phyloP scores from a whole-genome alignment of 495 filamentous ascomycete species.

The Monascus purpureus region DNA sequence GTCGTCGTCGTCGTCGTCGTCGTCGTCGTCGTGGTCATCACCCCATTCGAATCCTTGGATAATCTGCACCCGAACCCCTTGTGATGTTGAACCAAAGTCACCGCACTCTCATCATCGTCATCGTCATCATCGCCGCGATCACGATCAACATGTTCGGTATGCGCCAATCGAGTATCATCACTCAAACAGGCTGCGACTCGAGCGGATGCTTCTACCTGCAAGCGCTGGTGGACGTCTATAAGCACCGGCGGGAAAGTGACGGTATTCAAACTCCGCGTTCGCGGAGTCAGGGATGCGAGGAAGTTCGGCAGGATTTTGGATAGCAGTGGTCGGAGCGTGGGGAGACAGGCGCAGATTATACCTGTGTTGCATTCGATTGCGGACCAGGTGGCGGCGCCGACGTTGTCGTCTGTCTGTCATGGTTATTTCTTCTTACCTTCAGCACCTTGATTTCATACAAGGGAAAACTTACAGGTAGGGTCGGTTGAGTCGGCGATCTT shows the following conservation, averaged over 20 bases:
- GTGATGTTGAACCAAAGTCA: conserved; percentile 9
- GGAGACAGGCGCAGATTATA: conserved; percentile 82
- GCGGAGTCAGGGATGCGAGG: conserved; percentile 12
- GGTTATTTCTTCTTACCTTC: no score
- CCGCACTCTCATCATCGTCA: conserved; percentile 14
- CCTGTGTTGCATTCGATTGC: conserved; percentile 79
- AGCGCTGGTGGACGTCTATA: no score
- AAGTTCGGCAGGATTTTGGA: conserved; percentile 21
- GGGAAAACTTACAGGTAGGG: conserved; percentile 23
- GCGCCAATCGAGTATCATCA: no score
- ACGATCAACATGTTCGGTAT: no score
- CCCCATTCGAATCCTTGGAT: background rate
- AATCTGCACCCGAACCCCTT: background rate
- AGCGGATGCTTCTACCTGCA: no score
- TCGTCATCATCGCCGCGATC: conserved; percentile 15
- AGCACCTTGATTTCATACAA: no score
- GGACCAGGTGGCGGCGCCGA: conserved; percentile 56
- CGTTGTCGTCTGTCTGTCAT: conserved; percentile 39
- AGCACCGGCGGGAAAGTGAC: no score
- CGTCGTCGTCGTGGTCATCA: background rate
- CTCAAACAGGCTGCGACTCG: no score
- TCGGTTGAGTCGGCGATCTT: conserved; percentile 24
- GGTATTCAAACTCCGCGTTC: background rate
- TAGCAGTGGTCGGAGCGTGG: conserved; percentile 71
- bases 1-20: background rate